A percentile compares a stretch with the other conserved stretches of the same genome.
phyloP scores from a whole-genome alignment of 768 basidiomycete species.

The Tricholoma hemisulphureum region DNA sequence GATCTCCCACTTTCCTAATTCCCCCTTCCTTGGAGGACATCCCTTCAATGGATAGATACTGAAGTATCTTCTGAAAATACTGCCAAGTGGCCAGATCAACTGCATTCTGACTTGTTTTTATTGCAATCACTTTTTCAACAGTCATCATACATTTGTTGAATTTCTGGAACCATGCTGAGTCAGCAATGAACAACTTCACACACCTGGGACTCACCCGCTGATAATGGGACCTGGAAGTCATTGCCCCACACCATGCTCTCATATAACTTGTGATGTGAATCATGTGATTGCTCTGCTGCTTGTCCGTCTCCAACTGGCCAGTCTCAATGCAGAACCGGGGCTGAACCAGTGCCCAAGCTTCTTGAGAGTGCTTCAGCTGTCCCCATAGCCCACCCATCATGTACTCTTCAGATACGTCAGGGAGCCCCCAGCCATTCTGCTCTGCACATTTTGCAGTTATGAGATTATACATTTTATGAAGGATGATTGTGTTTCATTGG shows the following conservation, averaged over 20 bases:
- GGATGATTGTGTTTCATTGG: not conserved
- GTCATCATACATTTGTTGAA: not conserved
- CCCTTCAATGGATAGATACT: slow-evolving; percentile 3
- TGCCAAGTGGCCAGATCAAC: too few species aligned
- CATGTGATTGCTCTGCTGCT: not conserved
- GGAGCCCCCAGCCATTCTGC: not conserved
- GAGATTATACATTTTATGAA: not conserved
- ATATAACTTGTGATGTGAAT: too few species aligned
- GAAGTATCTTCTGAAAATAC: slow-evolving; percentile 8
- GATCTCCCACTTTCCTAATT: not conserved
- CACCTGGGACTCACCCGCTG: too few species aligned
- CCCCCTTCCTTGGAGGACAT: slow-evolving; percentile 14
- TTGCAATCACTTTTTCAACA: not conserved
- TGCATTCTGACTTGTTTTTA: not conserved
- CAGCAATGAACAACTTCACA: too few species aligned
- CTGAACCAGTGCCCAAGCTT: slow-evolving; percentile 1
- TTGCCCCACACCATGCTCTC: too few species aligned
- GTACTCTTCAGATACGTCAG: not conserved
- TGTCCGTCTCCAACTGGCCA: not conserved
- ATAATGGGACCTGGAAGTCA: too few species aligned
- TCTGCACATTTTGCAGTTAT: not conserved
- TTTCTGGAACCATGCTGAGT: too few species aligned
- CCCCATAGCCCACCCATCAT: not conserved
- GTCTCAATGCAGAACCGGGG: not conserved
- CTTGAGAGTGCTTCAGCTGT: not conserved